Base-by-base conservation (phyloP, 2,329 filamentous ascomycete genomes). In the Aspergillus melleus region DNA sequence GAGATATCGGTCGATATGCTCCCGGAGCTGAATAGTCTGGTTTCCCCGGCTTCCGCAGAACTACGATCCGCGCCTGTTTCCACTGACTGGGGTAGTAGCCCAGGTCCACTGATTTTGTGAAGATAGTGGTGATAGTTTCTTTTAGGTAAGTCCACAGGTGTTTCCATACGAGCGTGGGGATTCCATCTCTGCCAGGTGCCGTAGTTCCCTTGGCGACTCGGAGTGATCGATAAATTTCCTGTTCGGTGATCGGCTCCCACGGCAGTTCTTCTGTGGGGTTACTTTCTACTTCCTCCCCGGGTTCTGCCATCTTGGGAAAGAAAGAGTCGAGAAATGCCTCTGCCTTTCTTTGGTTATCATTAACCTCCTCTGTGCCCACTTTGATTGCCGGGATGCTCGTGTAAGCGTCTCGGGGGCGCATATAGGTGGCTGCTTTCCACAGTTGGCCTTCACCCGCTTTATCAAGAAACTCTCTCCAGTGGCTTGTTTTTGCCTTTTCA, bases 341-440 rank as follows among this genome's bases (percentile, higher is more conserved):
- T 3, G 61, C 63, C 51, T 70, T 69, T 1, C 61, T 52, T 19
- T 65, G 24, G 49, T 69, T 69, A 10, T 63, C 39, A 11, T 54
- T 53, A 5, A 67, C 9, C 26, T 67, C 62, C 4, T 56, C 10
- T 1, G 22, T 32, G 1, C 55, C 61, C 0, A 66, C 55, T 32
- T 54, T 57, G 3, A 69, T 52, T 44, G 52, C 50, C 20, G 63
- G 64, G 19, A 69, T 64, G 53, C 54, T 63, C 1, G 54, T 49
- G 19, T 62, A 64, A 32, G 54, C n/a, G 24, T 66, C 62, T 54
- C 42, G 44, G 14, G 52, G 60, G 6, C 26, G 39, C 20, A 65
- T 60, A 19, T 68, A 65, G 26, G 50, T 62, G 26, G 57, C 63
- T 51, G 59, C 55, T 56, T 64, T 65, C 64, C 55, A 66, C 5